Base-by-base conservation (phyloP, 768 basidiomycete species). In the Tricholoma sp. region DNA sequence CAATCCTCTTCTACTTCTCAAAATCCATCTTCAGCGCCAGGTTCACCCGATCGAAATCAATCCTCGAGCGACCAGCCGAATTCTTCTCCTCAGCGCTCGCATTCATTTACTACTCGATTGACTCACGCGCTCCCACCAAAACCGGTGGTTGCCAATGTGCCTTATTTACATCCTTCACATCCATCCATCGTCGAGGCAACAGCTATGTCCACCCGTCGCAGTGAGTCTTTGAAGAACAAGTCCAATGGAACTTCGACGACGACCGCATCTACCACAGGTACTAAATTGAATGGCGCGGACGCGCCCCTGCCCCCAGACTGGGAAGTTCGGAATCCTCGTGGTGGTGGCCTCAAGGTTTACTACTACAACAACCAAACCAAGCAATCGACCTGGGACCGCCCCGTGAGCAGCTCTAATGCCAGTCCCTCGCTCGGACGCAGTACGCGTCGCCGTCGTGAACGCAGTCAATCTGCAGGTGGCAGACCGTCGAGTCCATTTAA, bases 41-140 rank as follows among this genome's bases (percentile, higher is more conserved):
- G 56, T 21, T 56, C 63, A 22, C 64, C 64, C 34, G 57, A 60
- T 2, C 56, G 56, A 31, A 50, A 52, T 22, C 59, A 59, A 32
- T 53, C 35, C 27, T 57, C 57, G 10, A 57, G 27, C 19, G 57
- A 61, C 16, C 64, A 61, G 22, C 53, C 53, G 11, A 59, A 58
- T 34, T 61, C 58, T 52, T 63, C 59, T 53, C 67, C 60, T 18
- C 65, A 64, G 32, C 70, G 70, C 43, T 59, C 67, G 18, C 54
- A 58, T 37, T 57, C 66, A 49, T 47, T 64, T 39, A 62, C 72
- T 54, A 71, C 73, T 47, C 75, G 80, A 51, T 66, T 86, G 47
- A 82, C 78, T n/a, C 86, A 88, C 65, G 84, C 84, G 27, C 74
- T 88, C 16, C 86, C 86, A 18, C 82, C 86, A 3, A 88, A 88